A percentile compares a stretch with the other conserved stretches of the same genome.
These are phyloP conservation scores for Phytophthora pisi DNA, from an alignment of 352 stramenopile species.

Conservation along the genomic window DNA sequence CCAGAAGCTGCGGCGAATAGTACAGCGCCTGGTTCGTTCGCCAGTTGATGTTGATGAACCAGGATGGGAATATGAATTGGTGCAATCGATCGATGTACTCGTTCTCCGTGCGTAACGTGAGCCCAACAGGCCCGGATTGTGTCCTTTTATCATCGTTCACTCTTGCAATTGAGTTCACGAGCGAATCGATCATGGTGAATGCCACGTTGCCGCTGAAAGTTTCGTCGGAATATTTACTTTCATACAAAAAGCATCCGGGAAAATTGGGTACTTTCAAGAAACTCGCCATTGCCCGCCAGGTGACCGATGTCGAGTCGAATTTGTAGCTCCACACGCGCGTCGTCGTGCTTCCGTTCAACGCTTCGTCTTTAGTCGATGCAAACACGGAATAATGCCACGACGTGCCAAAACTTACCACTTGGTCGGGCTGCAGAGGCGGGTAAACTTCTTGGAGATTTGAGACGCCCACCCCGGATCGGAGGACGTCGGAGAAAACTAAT, in stretches of 20 bases:
- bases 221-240: slow-evolving; percentile 8
- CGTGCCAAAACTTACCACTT: slow-evolving; percentile 37
- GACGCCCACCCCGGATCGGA: slow-evolving; percentile 39
- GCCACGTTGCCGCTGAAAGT: slow-evolving; percentile 23
- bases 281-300: slow-evolving; percentile 33
- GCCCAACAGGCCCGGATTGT: not conserved
- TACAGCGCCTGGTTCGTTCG: slow-evolving; percentile 43
- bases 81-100: slow-evolving; percentile 51
- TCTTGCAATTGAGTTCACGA: slow-evolving; percentile 26
- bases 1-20: slow-evolving; percentile 33
- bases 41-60: slow-evolving; percentile 40
- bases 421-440: slow-evolving; percentile 35
- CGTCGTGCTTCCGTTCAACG: slow-evolving; percentile 4
- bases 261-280: slow-evolving; percentile 25
- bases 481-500: slow-evolving; percentile 40
- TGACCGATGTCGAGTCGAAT: slow-evolving; percentile 43
- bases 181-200: slow-evolving; percentile 43
- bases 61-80: slow-evolving; percentile 40
- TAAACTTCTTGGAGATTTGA: slow-evolving; percentile 20
- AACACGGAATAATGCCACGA: slow-evolving; percentile 45
- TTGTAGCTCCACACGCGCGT: slow-evolving; percentile 45
- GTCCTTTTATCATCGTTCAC: not conserved
- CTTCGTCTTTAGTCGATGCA: slow-evolving; percentile 24
- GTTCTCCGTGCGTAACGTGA: slow-evolving; percentile 27
- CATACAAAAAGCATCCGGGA: slow-evolving; percentile 41